Evolutionary conservation across 2,329 filamentous ascomycete genomes (phyloP).

Genomic region (Cryphonectria carpinicola): DNA sequence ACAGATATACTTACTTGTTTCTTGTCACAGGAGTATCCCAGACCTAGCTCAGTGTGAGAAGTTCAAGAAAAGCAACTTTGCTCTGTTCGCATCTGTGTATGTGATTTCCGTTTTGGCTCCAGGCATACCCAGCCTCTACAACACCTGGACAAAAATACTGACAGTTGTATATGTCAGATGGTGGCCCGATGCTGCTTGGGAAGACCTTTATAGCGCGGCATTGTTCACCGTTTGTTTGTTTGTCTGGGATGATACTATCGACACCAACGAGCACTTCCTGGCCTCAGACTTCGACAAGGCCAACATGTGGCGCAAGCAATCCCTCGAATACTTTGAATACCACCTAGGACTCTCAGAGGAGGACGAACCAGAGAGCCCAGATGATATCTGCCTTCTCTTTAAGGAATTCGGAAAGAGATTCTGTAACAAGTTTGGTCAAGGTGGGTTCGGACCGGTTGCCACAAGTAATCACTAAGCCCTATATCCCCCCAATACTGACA

Average conservation of each 20-base stretch:
- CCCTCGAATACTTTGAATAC: conserved; percentile 37
- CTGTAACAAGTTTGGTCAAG: conserved; percentile 25
- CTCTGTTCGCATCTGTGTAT: conserved; percentile 38
- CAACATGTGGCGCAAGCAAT: conserved; percentile 37
- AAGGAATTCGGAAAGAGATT: conserved; percentile 30
- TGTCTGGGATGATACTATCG: conserved; percentile 42
- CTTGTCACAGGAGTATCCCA: conserved; percentile 34
- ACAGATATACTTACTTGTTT: background rate
- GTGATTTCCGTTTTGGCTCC: conserved; percentile 12
- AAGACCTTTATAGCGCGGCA: conserved; percentile 38
- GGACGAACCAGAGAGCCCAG: conserved; percentile 27
- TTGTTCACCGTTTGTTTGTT: conserved; percentile 41
- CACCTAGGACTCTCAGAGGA: conserved; percentile 34
- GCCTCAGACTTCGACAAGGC: conserved; percentile 36
- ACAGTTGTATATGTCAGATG: conserved; percentile 32
- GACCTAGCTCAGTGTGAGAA: conserved; percentile 38
- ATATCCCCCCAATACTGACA: background rate
- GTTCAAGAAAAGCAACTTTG: conserved; percentile 40
- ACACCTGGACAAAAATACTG: background rate
- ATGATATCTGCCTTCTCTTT: conserved; percentile 29
- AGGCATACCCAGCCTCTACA: background rate
- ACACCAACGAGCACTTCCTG: conserved; percentile 39
- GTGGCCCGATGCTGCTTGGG: conserved; percentile 40
- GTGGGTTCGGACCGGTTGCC: conserved; percentile 9
- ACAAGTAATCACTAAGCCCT: background rate